These are phyloP conservation scores for Solanum etuberosum DNA, from an alignment of 257 asterid genomes.

Conservation along the genomic window DNA sequence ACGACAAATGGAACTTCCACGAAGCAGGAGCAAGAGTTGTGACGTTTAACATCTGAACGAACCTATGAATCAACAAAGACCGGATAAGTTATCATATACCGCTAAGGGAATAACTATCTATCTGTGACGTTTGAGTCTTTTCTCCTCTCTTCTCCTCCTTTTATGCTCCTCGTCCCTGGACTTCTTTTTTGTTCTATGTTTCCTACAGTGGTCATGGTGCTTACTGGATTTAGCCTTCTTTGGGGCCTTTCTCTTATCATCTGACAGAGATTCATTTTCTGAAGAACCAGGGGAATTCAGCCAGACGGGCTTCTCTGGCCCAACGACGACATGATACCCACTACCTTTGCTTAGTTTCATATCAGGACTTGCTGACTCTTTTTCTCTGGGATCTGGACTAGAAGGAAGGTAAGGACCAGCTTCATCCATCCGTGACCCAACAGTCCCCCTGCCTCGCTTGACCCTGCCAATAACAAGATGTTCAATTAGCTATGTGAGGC, in stretches of 20 bases:
- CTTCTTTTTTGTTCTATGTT: slow-evolving; percentile 54
- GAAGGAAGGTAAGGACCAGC: slow-evolving; percentile 72
- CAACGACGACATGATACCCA: slow-evolving; percentile 23
- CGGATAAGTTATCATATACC: not conserved
- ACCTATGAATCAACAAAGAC: not conserved
- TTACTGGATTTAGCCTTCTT: slow-evolving; percentile 17
- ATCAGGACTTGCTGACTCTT: slow-evolving; percentile 4
- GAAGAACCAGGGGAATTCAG: slow-evolving; percentile 25
- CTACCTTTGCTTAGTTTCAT: slow-evolving; percentile 14
- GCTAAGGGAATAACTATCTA: not conserved
- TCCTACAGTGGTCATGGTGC: slow-evolving; percentile 29
- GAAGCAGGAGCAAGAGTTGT: not conserved
- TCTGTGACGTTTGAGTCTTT: slow-evolving; percentile 22
- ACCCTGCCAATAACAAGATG: slow-evolving; percentile 27
- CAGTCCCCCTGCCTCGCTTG: slow-evolving; percentile 90
- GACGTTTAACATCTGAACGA: not conserved
- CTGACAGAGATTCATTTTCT: slow-evolving; percentile 29
- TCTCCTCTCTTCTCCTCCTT: slow-evolving; percentile 38
- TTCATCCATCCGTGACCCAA: slow-evolving; percentile 97
- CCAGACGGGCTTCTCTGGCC: slow-evolving; percentile 58
- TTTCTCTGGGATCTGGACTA: slow-evolving; percentile 22
- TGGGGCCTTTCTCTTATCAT: slow-evolving; percentile 14
- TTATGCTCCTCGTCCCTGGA: slow-evolving; percentile 30
- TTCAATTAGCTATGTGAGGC: not conserved
- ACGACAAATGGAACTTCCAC: not conserved